Percentiles rank a stretch among this genome's conserved stretches.
Evolutionary conservation across 176 grass and related monocot species (phyloP).

Genomic region (Oryza meyeriana): DNA sequence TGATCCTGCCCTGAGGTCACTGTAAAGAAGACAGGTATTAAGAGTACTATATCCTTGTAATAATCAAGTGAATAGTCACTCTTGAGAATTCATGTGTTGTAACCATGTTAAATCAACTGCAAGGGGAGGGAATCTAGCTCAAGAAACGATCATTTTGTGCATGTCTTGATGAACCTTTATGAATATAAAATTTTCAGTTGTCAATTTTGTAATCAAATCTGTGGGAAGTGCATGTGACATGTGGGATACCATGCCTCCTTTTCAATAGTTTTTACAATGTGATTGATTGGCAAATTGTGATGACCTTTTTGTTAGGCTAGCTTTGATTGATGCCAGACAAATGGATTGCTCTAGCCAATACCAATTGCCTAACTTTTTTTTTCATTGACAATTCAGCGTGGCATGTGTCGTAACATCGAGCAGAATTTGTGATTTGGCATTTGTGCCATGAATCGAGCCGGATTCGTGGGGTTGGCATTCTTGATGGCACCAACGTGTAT

Average conservation of each 20-base stretch:
- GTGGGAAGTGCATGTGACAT: slow-evolving; percentile 14
- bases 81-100: slow-evolving; percentile 1
- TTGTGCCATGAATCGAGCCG: background rate
- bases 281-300: slow-evolving; percentile 10
- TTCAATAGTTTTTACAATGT: background rate
- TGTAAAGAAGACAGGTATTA: slow-evolving; percentile 34
- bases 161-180: slow-evolving; percentile 30
- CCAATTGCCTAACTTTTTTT: background rate
- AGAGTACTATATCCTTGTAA: slow-evolving; percentile 41
- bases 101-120: background rate
- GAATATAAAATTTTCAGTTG: slow-evolving; percentile 11
- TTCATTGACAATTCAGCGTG: background rate
- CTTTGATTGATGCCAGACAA: slow-evolving; percentile 26
- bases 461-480: background rate
- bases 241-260: slow-evolving; percentile 22
- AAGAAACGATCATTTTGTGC: slow-evolving; percentile 7
- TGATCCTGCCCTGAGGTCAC: slow-evolving; percentile 28
- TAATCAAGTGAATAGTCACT: slow-evolving; percentile 32
- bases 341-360: slow-evolving; percentile 5
- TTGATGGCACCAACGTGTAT: background rate
- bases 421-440: background rate
- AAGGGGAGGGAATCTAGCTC: background rate
- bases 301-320: background rate
- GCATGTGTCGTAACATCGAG: background rate
- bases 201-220: slow-evolving; percentile 10